Percentiles rank a stretch among this genome's conserved stretches.
Evolutionary conservation across 306 rosid species (phyloP).

Genomic region (Rosa multiflora): DNA sequence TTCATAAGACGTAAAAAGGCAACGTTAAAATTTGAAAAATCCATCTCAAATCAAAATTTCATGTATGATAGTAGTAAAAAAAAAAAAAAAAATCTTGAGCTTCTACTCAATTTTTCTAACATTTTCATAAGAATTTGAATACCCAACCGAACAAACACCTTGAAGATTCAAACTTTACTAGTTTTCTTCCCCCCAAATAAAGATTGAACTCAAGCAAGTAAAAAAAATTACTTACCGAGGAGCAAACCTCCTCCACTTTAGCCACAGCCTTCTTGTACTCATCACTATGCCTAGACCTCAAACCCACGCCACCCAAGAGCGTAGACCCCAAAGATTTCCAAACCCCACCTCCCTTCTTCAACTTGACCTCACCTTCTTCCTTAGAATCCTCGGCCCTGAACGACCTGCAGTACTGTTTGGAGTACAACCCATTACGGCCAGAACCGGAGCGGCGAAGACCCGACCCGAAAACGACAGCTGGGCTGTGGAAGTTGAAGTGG

Average conservation of each 20-base stretch:
- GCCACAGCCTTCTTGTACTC: conserved; percentile 59
- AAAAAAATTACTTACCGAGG: conserved; percentile 46
- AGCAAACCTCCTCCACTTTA: conserved; percentile 65
- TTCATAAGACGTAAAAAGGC: conserved; percentile 7
- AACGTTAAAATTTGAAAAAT: not conserved
- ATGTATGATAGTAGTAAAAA: not conserved
- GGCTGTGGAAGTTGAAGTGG: conserved; percentile 30
- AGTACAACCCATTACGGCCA: conserved; percentile 38
- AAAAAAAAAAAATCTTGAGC: not conserved
- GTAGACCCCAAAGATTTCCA: conserved; percentile 57
- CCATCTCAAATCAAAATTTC: not conserved
- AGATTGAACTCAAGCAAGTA: not conserved
- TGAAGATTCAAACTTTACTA: conserved; percentile 9
- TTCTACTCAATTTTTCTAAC: not conserved
- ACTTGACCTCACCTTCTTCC: conserved; percentile 30
- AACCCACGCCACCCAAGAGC: conserved; percentile 48
- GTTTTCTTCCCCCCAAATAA: not conserved
- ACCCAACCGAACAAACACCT: not conserved
- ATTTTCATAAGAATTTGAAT: not conserved
- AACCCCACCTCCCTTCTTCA: conserved; percentile 52
- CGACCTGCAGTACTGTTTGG: conserved; percentile 66
- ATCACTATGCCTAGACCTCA: conserved; percentile 46
- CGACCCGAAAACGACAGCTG: conserved; percentile 26
- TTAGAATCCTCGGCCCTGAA: conserved; percentile 53
- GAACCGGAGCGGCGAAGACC: conserved; percentile 34